Base-by-base conservation (phyloP, 192 early-diverging fungal genomes). In the Umbelopsis vinacea region DNA sequence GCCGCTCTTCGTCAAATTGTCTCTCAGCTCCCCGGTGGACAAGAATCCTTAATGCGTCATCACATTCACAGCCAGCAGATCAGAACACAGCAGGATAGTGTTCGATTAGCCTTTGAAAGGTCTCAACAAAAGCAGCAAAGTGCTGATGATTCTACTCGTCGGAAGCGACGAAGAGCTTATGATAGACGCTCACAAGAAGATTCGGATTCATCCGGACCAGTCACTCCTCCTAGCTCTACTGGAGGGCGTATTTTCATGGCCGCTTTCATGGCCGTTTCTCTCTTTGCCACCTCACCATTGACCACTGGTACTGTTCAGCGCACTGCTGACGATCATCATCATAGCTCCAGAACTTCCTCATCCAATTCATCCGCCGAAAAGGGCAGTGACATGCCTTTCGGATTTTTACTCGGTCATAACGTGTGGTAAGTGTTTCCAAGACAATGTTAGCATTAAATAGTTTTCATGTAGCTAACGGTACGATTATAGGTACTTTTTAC, bases 261-360 rank as follows among this genome's bases (percentile, higher is more conserved):
- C 4, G 70, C 86, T 23, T 88, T 88, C 68, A 88, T 88, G 87
- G 80, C 78, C 48, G 71, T 85, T 40, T 84, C 87, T 0, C 83
- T 88, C 26, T 88, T 88, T 52, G 75, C 80, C 38, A 67, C 79
- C 2, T 80, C 79, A 11, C 79, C 79, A 24, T 57, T 80, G 9
- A 76, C 74, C 21, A 52, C 74, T 52, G 63, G 67, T n/a, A 40
- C 78, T 14, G 53, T 71, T 35, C 71, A 50, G 71, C 74, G 52
- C 38, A 75, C 15, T 55, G 69, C 43, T 23, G 69, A 67, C 29
- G 68, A 80, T 45, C 77, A 74, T 26, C 70, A 74, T 4, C 77
- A 76, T 73, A 46, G 46, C 37, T 76, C 74, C n/a, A 66, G 57
- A 70, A 66, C 74, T 10, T n/a, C 74, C 15, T 46, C 66, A 19